A percentile compares a stretch with the other conserved stretches of the same genome.
Evolutionary conservation across 768 basidiomycete species (phyloP).

Genomic region (Lactarius quietus): DNA sequence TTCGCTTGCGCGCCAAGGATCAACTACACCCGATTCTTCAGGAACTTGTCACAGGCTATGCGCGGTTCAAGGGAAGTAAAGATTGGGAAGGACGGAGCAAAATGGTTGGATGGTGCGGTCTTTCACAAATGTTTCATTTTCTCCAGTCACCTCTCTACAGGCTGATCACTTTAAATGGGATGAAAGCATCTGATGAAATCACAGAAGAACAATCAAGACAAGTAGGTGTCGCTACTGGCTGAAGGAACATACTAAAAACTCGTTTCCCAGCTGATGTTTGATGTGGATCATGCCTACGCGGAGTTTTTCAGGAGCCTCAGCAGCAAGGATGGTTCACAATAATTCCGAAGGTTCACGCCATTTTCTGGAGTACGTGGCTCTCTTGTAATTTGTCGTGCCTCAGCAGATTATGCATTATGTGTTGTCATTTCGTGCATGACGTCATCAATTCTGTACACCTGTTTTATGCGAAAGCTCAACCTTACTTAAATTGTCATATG

Average conservation of each 20-base stretch:
- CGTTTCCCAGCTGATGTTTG: constrained; percentile 73
- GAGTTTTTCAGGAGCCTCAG: constrained; percentile 84
- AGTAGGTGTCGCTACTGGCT: constrained; percentile 40
- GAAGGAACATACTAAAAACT: neutral
- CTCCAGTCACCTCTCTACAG: constrained; percentile 37
- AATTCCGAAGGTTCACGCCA: neutral
- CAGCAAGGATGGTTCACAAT: constrained; percentile 32
- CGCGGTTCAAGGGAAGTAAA: constrained; percentile 89
- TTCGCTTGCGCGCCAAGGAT: constrained; percentile 93
- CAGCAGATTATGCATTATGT: too few relatives aligned
- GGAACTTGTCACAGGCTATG: constrained; percentile 92
- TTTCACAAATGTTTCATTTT: neutral
- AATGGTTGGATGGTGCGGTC: constrained; percentile 84
- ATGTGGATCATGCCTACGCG: constrained; percentile 93
- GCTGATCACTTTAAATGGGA: constrained; percentile 94
- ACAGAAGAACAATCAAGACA: constrained; percentile 94
- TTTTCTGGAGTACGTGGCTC: too few relatives aligned
- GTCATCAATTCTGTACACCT: neutral
- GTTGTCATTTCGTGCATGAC: neutral
- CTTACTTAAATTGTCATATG: neutral
- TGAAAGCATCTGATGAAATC: constrained; percentile 96
- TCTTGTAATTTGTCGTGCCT: too few relatives aligned
- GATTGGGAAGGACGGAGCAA: constrained; percentile 96
- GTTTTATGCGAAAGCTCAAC: neutral
- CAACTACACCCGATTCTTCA: constrained; percentile 93